Conservation (phyloP, 306 rosid genomes). For the Sophora flavescens region DNA sequence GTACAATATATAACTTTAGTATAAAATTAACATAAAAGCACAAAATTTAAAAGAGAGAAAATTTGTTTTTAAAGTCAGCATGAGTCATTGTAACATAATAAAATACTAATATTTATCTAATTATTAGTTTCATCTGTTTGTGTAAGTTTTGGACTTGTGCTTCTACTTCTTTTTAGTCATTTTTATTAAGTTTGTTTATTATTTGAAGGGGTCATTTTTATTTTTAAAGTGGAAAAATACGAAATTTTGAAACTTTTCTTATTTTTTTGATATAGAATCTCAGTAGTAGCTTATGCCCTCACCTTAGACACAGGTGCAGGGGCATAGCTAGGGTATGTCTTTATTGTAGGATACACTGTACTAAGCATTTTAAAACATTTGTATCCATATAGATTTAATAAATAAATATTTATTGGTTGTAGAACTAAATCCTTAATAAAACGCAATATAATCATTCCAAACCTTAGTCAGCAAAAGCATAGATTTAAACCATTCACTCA, state of each 20-base stretch:
- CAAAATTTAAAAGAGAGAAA: background rate
- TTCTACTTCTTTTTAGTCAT: background rate
- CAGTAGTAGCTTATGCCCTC: background rate
- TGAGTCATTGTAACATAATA: background rate
- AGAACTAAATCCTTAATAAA: background rate
- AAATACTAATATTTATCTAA: background rate
- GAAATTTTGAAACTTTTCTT: background rate
- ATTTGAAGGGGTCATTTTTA: conserved; percentile 5
- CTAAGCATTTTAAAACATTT: conserved; percentile 18
- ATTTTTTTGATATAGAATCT: background rate
- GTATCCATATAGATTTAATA: conserved; percentile 3
- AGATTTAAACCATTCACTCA: background rate
- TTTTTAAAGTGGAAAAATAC: background rate
- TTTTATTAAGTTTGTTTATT: conserved; percentile 21
- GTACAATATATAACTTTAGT: background rate
- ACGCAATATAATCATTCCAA: background rate
- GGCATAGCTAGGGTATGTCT: conserved; percentile 1
- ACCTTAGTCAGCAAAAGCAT: conserved; percentile 8
- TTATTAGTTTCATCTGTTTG: too few species aligned
- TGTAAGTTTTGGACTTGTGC: background rate
- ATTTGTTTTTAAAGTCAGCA: background rate
- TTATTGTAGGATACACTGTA: conserved; percentile 8
- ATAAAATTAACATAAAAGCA: background rate
- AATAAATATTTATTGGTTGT: conserved; percentile 10
- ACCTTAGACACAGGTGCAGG: background rate